These are phyloP conservation scores for Pelargonium citronellum DNA, from an alignment of 441 rosid genomes.

Conservation along the genomic window DNA sequence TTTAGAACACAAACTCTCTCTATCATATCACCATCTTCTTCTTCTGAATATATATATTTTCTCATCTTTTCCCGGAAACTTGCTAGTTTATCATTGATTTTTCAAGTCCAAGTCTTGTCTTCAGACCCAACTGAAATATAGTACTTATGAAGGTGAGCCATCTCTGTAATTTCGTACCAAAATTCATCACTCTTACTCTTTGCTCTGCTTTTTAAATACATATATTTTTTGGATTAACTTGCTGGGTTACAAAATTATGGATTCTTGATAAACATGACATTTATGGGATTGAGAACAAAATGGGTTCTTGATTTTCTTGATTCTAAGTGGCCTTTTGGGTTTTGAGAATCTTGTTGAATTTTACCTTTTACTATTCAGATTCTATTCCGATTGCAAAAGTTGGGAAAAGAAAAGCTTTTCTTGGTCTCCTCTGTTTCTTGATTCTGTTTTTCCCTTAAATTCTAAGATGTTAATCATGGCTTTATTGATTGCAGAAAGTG, in stretches of 20 bases:
- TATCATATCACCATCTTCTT: neutral
- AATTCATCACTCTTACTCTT: neutral
- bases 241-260: no score
- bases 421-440: neutral
- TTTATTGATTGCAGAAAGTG: conserved; percentile 38
- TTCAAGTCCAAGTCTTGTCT: neutral
- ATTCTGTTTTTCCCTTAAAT: no score
- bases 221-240: no score
- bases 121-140: neutral
- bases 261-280: no score
- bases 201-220: neutral
- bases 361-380: no score
- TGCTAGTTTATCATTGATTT: neutral
- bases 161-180: neutral
- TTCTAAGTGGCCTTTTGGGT: no score
- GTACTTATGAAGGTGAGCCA: neutral
- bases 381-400: no score
- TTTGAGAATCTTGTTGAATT: no score
- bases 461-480: no score
- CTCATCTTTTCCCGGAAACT: neutral
- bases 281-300: no score
- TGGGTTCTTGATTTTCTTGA: no score
- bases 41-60: neutral
- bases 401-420: no score
- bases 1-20: neutral